Evolutionary conservation across 2,329 filamentous ascomycete species (phyloP), one percentile per base, ranked within the genome.

Genomic region (Thyridium curvatum): DNA sequence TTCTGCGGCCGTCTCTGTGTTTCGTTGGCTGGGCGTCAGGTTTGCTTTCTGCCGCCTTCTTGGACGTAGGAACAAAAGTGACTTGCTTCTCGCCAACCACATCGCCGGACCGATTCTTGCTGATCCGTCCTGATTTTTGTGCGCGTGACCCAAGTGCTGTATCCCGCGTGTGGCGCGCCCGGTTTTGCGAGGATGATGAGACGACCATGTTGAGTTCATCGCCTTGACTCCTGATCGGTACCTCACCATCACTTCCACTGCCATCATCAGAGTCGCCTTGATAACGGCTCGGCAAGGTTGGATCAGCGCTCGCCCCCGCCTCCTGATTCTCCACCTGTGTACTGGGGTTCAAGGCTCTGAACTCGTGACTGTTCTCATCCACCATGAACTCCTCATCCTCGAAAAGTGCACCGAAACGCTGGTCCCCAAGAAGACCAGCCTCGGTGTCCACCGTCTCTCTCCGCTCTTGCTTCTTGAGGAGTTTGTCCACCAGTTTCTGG

Each of bases 301-400:
- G 18, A 31, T 18, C 36, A 31, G 31, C 29, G 21, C 6, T 10
- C 10, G 21, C 50, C 21, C 45, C 45, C 31, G 51, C 46, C 31
- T 55, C 50, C n/a, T 57, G 58, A 34, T 60, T 53, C 41, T 69
- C 56, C n/a, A 68, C 53, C 4, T 68, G 76, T 8, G 87, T 93
- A 61, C 87, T 94, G 4, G 93, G 88, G 58, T 98, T 98, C 62
- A 94, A 80, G 34, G 83, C 74, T 42, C 82, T 78, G 69, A 94
- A 98, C 60, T 97, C 91, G 52, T 80, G 74, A 46, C 84, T 94
- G 30, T 68, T 83, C 65, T 98, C 93, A 59, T 98, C 91, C 42
- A 98, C 86, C 52, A 78, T 78, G 61, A 95, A 97, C 41, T 94
- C 90, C 52, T 90, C 84, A 59, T 97, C 88, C 56, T 96, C 83